These are phyloP conservation scores for Beta vulgaris DNA, from an alignment of 148 eudicot species.

Conservation along the genomic window DNA sequence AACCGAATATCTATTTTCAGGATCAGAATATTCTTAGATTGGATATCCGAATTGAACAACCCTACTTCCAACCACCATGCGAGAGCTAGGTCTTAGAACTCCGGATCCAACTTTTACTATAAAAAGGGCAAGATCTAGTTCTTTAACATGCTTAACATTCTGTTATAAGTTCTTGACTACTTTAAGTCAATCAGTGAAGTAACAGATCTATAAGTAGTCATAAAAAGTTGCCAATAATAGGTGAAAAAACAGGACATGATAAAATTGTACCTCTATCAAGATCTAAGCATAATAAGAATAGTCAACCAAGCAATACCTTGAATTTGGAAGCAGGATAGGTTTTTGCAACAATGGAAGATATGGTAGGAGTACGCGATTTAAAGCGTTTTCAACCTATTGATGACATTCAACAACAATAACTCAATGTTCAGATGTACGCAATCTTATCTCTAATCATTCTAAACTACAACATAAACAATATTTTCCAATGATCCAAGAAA, in stretches of 20 bases:
- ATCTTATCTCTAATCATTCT: neutral
- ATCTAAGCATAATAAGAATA: neutral
- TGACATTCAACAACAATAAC: neutral
- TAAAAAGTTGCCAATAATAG: neutral
- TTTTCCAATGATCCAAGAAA: too few relatives aligned
- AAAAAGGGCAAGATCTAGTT: neutral
- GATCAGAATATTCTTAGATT: too few relatives aligned
- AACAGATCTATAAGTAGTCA: neutral
- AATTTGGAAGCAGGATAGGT: neutral
- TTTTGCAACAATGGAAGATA: neutral
- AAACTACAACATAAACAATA: neutral
- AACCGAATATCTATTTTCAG: too few relatives aligned
- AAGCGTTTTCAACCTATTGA: slow-evolving; percentile 3
- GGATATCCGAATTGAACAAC: too few relatives aligned
- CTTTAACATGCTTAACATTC: neutral
- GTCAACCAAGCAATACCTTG: neutral
- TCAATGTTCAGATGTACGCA: neutral
- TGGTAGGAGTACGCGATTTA: neutral
- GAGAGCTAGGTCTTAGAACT: neutral
- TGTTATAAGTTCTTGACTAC: neutral
- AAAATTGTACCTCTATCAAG: too few relatives aligned
- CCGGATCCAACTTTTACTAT: too few relatives aligned
- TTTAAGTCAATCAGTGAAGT: neutral
- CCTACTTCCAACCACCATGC: too few relatives aligned
- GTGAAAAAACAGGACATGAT: neutral